Evolutionary conservation across 2,329 filamentous ascomycete species (phyloP).

Genomic region (Amylocarpus encephaloides): DNA sequence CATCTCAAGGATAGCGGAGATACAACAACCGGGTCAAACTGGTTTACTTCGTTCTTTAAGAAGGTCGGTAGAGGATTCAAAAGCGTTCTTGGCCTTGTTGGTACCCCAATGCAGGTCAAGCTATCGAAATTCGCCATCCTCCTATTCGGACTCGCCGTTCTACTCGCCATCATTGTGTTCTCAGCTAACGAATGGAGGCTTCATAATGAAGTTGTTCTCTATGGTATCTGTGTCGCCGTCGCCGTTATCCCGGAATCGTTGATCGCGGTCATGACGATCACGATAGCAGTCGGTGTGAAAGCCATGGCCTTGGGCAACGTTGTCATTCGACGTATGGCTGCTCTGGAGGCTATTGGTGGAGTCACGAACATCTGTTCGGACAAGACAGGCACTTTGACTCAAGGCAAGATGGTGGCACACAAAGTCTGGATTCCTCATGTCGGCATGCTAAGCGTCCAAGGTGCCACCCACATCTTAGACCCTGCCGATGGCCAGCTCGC

Average conservation of each 20-base stretch:
- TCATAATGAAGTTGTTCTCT: slow-evolving; percentile 52
- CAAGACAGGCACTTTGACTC: slow-evolving; percentile 61
- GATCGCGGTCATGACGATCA: slow-evolving; percentile 64
- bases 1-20: slow-evolving; percentile 51
- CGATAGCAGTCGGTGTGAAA: slow-evolving; percentile 61
- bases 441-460: slow-evolving; percentile 46
- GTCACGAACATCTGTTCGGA: slow-evolving; percentile 38
- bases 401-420: slow-evolving; percentile 43
- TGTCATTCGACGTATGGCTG: slow-evolving; percentile 58
- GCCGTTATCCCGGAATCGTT: slow-evolving; percentile 63
- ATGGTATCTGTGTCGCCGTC: slow-evolving; percentile 55
- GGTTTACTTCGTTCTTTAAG: slow-evolving; percentile 39
- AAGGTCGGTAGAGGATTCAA: slow-evolving; percentile 38
- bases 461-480: slow-evolving; percentile 53
- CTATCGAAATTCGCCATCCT: slow-evolving; percentile 78
- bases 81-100: slow-evolving; percentile 59
- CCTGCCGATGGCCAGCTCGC: slow-evolving; percentile 49
- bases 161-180: slow-evolving; percentile 57
- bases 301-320: slow-evolving; percentile 59
- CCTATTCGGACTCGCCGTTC: slow-evolving; percentile 65
- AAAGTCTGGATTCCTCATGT: slow-evolving; percentile 55
- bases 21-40: slow-evolving; percentile 45
- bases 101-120: slow-evolving; percentile 79
- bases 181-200: slow-evolving; percentile 49
- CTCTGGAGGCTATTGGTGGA: slow-evolving; percentile 60